These are phyloP conservation scores for Moesziomyces sp. DNA, from an alignment of 1,284 basidiomycete genomes.

Conservation along the genomic window DNA sequence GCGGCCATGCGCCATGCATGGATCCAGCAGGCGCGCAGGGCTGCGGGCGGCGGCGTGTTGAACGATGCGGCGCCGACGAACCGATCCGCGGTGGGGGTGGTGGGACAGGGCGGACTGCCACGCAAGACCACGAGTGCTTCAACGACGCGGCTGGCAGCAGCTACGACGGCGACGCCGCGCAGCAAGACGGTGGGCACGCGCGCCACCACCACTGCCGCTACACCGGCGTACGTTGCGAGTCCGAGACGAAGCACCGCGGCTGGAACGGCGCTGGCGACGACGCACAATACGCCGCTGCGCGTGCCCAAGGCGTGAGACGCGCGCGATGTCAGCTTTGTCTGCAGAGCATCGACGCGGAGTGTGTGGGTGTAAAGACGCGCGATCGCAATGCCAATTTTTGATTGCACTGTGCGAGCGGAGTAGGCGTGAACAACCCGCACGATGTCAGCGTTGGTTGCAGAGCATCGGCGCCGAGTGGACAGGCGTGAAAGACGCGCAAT, in stretches of 20 bases:
- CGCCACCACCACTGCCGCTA: constrained; percentile 1
- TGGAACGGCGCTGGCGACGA: neutral
- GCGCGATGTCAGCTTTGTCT: too few relatives aligned
- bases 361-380: too few relatives aligned
- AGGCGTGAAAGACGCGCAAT: too few relatives aligned
- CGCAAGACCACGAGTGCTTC: constrained; percentile 4
- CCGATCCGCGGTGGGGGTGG: neutral
- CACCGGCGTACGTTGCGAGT: constrained; percentile 6
- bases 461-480: too few relatives aligned
- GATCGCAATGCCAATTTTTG: too few relatives aligned
- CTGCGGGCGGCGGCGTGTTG: constrained; percentile 9
- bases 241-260: constrained; percentile 26
- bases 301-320: neutral
- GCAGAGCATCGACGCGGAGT: too few relatives aligned
- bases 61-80: neutral
- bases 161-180: constrained; percentile 5
- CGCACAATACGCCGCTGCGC: constrained; percentile 8
- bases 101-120: constrained; percentile 4
- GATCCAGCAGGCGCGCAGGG: constrained; percentile 40
- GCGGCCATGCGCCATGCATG: constrained; percentile 73
- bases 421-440: too few relatives aligned
- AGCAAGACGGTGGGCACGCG: constrained; percentile 10
- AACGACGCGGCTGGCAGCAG: neutral
- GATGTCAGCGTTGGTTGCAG: too few relatives aligned
- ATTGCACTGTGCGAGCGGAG: too few relatives aligned